These are phyloP conservation scores for Hemileccinum impolitum DNA, from an alignment of 768 basidiomycete species.

Conservation along the genomic window DNA sequence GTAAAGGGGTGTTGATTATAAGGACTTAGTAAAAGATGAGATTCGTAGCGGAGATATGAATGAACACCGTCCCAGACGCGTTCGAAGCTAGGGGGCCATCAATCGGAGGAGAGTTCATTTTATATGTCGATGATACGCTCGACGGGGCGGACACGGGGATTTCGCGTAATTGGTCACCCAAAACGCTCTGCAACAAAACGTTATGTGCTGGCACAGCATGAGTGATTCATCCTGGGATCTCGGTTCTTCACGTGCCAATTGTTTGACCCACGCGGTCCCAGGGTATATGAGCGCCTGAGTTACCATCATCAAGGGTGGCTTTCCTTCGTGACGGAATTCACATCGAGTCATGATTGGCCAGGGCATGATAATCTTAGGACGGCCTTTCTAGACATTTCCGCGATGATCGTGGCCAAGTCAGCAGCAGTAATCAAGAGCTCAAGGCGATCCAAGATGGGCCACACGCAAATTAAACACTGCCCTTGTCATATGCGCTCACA, in stretches of 20 bases:
- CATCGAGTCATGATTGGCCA: conserved; percentile 15
- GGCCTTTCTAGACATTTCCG: conserved; percentile 12
- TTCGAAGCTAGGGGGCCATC: conserved; percentile 17
- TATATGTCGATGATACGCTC: conserved; percentile 25
- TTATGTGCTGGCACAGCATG: conserved; percentile 7
- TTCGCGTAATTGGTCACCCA: conserved; percentile 22
- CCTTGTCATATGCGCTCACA: conserved; percentile 6
- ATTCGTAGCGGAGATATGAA: conserved; percentile 14
- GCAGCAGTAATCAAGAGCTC: neutral
- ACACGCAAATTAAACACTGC: conserved; percentile 12
- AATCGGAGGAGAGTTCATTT: conserved; percentile 19
- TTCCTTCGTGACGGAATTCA: conserved; percentile 9
- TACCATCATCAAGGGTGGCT: conserved; percentile 2
- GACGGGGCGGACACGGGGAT: conserved; percentile 21
- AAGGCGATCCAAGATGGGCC: neutral
- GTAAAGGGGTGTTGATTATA: conserved; percentile 22
- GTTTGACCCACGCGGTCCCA: conserved; percentile 22
- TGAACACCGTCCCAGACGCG: conserved; percentile 23
- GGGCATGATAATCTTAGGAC: conserved; percentile 7
- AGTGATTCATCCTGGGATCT: neutral
- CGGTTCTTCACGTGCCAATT: conserved; percentile 11
- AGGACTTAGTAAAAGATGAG: conserved; percentile 15
- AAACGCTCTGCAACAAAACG: neutral
- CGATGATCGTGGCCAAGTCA: conserved; percentile 24
- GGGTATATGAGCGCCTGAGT: conserved; percentile 15